These are phyloP conservation scores for Aureobasidium vineae DNA, from an alignment of 2,329 filamentous ascomycete species.

Conservation along the genomic window DNA sequence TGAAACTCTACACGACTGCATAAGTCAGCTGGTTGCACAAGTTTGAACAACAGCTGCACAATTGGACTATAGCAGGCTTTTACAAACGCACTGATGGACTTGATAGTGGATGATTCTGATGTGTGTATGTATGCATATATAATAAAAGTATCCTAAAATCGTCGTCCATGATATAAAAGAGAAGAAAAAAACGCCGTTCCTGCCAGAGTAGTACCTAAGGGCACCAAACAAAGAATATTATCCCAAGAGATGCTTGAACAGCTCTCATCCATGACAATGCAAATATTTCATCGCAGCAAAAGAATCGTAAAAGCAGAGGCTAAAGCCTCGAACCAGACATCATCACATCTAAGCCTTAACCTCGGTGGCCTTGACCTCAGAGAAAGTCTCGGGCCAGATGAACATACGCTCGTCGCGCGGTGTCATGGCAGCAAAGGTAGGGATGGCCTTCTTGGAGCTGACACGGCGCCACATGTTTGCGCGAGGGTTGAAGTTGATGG, in stretches of 20 bases:
- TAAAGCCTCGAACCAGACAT: too few relatives aligned
- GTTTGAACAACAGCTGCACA: constrained; percentile 7
- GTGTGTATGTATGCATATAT: not conserved
- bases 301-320: not conserved
- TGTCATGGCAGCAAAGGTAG: constrained; percentile 51
- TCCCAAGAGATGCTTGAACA: constrained; percentile 7
- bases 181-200: not conserved
- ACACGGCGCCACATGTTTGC: constrained; percentile 67
- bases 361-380: constrained; percentile 27
- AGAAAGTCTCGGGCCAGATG: constrained; percentile 60
- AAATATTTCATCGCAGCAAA: not conserved
- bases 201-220: not conserved
- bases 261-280: constrained; percentile 11
- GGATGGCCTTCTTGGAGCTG: constrained; percentile 57
- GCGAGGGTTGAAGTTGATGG: constrained; percentile 63
- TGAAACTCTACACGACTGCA: constrained; percentile 3
- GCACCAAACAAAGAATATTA: not conserved
- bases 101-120: not conserved
- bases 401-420: constrained; percentile 59
- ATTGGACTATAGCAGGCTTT: not conserved
- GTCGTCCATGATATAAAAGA: not conserved
- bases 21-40: constrained; percentile 17
- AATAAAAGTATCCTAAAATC: not conserved
- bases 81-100: not conserved
- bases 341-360: constrained; percentile 4